Base-by-base conservation (phyloP, 2,329 filamentous ascomycete species). In the Lasiodiplodia sp. region DNA sequence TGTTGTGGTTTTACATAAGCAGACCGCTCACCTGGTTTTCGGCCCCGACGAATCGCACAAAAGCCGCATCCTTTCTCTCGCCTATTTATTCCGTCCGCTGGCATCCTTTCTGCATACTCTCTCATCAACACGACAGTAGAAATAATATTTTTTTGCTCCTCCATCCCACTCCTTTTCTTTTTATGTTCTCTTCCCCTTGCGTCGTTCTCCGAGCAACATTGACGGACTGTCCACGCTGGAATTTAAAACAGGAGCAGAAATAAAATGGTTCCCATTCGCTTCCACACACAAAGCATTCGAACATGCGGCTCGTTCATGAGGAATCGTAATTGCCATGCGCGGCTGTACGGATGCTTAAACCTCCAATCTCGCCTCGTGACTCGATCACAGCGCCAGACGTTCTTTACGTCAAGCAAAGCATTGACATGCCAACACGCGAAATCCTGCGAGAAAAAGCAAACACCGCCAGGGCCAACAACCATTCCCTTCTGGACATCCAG, bases 401-500 rank as follows among this genome's bases (percentile, higher is more conserved):
- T 38, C 12, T 52, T 38, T 28, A 14, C 44, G 4, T 38, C 60
- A 23, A 52, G 12, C 11, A 28, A 12, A 64, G 8, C 21, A 14
- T 31, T 52, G 23, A 28, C 44, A 25, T 64, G 47, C 47, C 44
- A 52, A 64, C 37, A 21, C 14, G 16, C 44, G 16, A 52, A 12
- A 21, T 34, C 28, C 14, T 64, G 60, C 60, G 51, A 10, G 44
- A 64, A 25, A 18, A 64, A 49, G n/a, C 60, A 23, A 52, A 23
- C 2, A 11, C 38, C 31, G n/a, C 44, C 28, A 4, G n/a, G n/a
- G 7, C 44, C 60, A 52, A 52, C 44, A 23, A 52, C 23, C 6
- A 2, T 25, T 6, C 25, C 34, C 12, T 82, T 82, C 71, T 83
- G 81, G 81, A 69, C 72, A 3, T 79, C 74, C n/a, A 72, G 64